These are phyloP conservation scores for Nakaseomyces sp. DNA, from an alignment of 1,139 yeast species.

Conservation along the genomic window DNA sequence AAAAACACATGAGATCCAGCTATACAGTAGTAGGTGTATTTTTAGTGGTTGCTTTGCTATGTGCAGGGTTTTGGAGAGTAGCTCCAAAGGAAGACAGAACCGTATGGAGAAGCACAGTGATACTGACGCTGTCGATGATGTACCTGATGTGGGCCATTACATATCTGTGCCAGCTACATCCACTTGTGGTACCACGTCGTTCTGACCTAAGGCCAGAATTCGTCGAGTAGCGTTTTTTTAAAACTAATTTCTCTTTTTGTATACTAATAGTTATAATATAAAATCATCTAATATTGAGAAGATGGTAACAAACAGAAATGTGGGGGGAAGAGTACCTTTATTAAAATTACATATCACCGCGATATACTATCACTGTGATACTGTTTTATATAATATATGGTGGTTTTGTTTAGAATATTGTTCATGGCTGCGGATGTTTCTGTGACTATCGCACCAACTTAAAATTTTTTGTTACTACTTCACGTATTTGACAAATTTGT, in stretches of 20 bases:
- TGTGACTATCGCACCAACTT: too few species aligned
- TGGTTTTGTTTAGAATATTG: too few species aligned
- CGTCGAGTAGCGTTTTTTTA: slow-evolving; percentile 29
- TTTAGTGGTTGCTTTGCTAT: slow-evolving; percentile 45
- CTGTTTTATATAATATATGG: too few species aligned
- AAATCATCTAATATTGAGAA: too few species aligned
- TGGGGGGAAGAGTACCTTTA: too few species aligned
- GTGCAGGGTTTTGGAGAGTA: slow-evolving; percentile 49
- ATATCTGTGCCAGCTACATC: slow-evolving; percentile 64
- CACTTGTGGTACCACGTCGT: slow-evolving; percentile 72
- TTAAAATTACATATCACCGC: too few species aligned
- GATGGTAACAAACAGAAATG: too few species aligned
- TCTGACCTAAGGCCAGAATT: slow-evolving; percentile 73
- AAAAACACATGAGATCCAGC: slow-evolving; percentile 31
- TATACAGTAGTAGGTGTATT: slow-evolving; percentile 68
- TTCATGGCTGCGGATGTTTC: too few species aligned
- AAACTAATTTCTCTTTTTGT: neutral
- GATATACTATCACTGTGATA: too few species aligned
- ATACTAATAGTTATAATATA: too few species aligned
- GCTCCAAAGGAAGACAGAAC: slow-evolving; percentile 47
- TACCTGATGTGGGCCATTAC: slow-evolving; percentile 94
- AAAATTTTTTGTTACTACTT: too few species aligned
- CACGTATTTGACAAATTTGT: too few species aligned
- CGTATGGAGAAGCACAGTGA: slow-evolving; percentile 88
- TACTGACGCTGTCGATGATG: slow-evolving; percentile 77